Conservation (phyloP, 441 rosid genomes). For the Croton setiger region DNA sequence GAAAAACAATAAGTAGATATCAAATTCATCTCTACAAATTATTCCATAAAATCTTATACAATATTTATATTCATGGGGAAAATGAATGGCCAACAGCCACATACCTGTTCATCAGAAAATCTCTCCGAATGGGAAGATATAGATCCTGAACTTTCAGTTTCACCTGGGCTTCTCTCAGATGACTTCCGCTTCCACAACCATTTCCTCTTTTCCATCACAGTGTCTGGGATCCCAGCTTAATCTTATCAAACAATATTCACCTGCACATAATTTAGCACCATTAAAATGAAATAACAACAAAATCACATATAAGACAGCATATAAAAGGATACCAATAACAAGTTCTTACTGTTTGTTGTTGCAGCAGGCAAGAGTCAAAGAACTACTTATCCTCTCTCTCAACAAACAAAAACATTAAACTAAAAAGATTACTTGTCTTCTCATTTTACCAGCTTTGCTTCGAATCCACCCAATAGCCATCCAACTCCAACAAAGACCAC, state of each 20-base stretch:
- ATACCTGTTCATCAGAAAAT: constrained; percentile 69
- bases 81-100: neutral
- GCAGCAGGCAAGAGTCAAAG: constrained; percentile 7
- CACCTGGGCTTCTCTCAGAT: constrained; percentile 70
- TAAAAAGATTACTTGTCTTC: constrained; percentile 34
- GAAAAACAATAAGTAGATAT: neutral
- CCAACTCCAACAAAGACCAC: constrained; percentile 33
- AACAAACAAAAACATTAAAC: constrained; percentile 21
- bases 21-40: constrained; percentile 6
- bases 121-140: constrained; percentile 65
- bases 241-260: constrained; percentile 32
- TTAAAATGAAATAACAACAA: constrained; percentile 9
- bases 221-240: constrained; percentile 18
- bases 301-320: constrained; percentile 6
- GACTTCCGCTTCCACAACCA: constrained; percentile 73
- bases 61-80: neutral
- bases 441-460: constrained; percentile 49
- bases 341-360: constrained; percentile 6
- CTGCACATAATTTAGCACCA: constrained; percentile 28
- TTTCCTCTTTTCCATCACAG: constrained; percentile 65
- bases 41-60: neutral
- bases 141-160: constrained; percentile 67
- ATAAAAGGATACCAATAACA: constrained; percentile 10
- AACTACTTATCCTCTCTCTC: constrained; percentile 9
- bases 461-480: constrained; percentile 39